Evolutionary conservation across 225 moss, liverwort and hornwort species (phyloP), one percentile per base, ranked within the genome.

Genomic region (Asterella californica): DNA sequence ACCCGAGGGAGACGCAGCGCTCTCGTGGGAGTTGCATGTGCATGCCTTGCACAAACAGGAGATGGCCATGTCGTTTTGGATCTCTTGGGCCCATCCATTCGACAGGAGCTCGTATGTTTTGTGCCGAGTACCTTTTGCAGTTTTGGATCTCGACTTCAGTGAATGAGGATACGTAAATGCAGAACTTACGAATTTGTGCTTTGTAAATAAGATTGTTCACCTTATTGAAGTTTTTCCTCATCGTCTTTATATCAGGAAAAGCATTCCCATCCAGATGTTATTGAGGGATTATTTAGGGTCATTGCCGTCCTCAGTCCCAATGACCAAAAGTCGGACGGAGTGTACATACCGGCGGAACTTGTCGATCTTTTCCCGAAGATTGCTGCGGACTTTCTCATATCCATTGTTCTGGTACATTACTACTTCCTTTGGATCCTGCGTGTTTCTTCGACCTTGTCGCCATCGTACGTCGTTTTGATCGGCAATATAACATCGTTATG

Each of bases 31-130:
- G 93, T 92, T 74, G 86, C 90, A 46, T 93, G 97, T 82, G 82
- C 85, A 60, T 84, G 90, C 80, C 90, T 99, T 66, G 80, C 85
- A 55, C 92, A 92, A 84, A 77, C 90, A 73, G 97, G 97, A 66
- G 92, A 99, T 76, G 90, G 90, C 79, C 91, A 89, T 70, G 84
- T 94, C 63, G 82, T 93, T 70, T 79, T 99, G 76, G 83, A 80
- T 46, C 82, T 93, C 50, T 78, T 99, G 42, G 86, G 86, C 77
- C 88, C 94, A 30, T 85, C 85, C 32, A 83, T 94, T 38, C 84
- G 80, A 37, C 82, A 85, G 72, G 94, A 92, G 79, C 92, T 99
- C 78, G 97, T 99, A 85, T 89, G 94, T 74, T 32, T 37, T 25
- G 27, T 24, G 42, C 42, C 45, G 38, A 21, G 9, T 42, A 21